Base-by-base conservation (phyloP, 2,329 filamentous ascomycete species). In the Triangularia verruculosa region DNA sequence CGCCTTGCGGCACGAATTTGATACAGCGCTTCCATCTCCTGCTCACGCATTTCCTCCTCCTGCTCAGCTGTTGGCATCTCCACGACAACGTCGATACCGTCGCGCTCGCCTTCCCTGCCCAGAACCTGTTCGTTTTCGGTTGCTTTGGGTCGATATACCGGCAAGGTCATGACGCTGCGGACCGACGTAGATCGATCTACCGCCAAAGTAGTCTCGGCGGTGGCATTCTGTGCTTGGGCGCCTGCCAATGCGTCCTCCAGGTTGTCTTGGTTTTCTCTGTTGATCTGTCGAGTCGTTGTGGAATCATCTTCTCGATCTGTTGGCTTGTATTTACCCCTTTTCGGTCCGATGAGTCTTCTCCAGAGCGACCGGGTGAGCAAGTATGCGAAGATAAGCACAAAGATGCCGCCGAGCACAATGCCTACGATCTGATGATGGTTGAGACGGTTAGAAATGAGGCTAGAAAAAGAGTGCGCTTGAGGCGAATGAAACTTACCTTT, bases 111-210 rank as follows among this genome's bases (percentile, higher is more conserved):
- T 75, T 96, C 95, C 4, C 93, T 86, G 7, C 88, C 95, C 56
- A 98, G 82, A 1, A 97, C 88, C 69, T 89, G 88, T 75, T 99
- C 95, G 54, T 86, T 88, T 20, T 90, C 88, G 57, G 86, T 83
- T 0, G 92, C 86, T 27, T 86, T 86, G 15, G 83, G 84, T 2
- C 90, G 89, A 75, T 99, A 99, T 0, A 91, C 85, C 0, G 95
- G 95, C 2, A 99, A 79, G 0, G 95, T 98, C 84, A 97, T 95
- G 62, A 98, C 88, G n/a, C 92, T 96, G 61, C 94, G 89, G 54
- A 98, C 83, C 8, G 92, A 96, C 1, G 91, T 93, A 71, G 94
- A 90, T 30, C 94, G 86, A 73, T 94, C 91, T 12, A 97, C 86
- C 0, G 74, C 77, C 64, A 75, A 75, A 8, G 68, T 70, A 34